phyloP scores from a whole-genome alignment of 345 rosid genomes.

The Isatis tinctoria region DNA sequence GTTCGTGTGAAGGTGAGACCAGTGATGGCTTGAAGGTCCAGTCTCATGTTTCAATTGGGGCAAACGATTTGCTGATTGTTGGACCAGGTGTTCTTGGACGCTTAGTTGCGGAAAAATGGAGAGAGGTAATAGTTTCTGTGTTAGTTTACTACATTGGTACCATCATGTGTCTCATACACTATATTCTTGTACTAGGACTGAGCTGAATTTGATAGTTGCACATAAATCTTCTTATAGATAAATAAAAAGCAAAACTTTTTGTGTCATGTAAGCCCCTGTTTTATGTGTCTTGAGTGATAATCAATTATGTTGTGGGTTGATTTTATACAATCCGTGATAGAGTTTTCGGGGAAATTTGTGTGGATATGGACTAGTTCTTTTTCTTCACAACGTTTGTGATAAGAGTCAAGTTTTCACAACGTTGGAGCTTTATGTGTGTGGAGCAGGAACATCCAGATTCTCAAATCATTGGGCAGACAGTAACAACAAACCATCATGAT shows the following conservation, averaged over 20 bases:
- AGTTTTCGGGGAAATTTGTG: not conserved
- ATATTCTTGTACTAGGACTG: not conserved
- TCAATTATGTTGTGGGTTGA: not conserved
- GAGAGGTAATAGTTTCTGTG: constrained; percentile 45
- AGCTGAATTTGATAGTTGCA: not conserved
- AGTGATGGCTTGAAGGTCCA: constrained; percentile 44
- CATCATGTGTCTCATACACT: not conserved
- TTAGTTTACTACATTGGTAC: not conserved
- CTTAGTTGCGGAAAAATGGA: constrained; percentile 85
- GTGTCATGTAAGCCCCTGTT: not conserved
- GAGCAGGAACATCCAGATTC: constrained; percentile 74
- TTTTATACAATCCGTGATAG: not conserved
- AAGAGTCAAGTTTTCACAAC: not conserved
- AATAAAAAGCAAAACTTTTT: not conserved
- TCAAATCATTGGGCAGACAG: constrained; percentile 79
- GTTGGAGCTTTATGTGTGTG: constrained; percentile 20
- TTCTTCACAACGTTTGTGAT: not conserved
- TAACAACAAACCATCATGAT: constrained; percentile 72
- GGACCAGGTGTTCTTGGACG: constrained; percentile 99
- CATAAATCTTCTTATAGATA: not conserved
- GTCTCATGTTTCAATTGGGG: constrained; percentile 49
- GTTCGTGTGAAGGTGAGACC: constrained; percentile 38
- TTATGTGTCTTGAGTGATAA: not conserved
- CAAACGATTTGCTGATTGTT: constrained; percentile 72
- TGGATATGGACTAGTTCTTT: not conserved